Base-by-base conservation (phyloP, 192 early-diverging fungal genomes). In the Rhizoclosmatium sp. region DNA sequence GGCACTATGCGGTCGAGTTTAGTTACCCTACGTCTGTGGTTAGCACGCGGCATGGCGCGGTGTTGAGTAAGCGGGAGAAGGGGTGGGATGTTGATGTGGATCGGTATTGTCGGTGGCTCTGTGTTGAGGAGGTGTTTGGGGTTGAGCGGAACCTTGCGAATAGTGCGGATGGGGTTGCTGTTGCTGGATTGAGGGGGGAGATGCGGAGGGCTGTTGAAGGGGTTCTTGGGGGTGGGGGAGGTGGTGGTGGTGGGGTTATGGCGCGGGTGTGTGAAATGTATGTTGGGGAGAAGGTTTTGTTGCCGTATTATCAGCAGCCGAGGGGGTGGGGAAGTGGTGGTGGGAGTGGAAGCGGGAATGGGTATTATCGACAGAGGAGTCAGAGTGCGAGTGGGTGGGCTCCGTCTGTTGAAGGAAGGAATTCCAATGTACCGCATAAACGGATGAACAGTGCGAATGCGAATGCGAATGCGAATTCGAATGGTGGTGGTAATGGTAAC, bases 51-150 rank as follows among this genome's bases (percentile, higher is more conserved):
- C 89, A 93, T 46, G 97, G 96, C 2, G 82, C 90, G 47, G 89
- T 92, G 56, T 79, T 98, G 76, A 89, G 87, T 12, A 98, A 99
- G 83, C 83, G 79, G 40, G 89, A 92, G 59, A 97, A 96, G 82
- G 93, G 92, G 14, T 99, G 97, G 96, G 91, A 96, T 75, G 49
- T 70, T 3, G 93, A 91, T 16, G 78, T 91, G 2, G 91, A 90
- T 41, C 87, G 86, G 41, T 82, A 88, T 16, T 91, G 90, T 73
- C 87, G 88, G 47, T 81, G 93, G 60, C 85, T 99, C 23, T 96
- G 96, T 80, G 91, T 98, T 14, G 97, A 99, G 75, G 96, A 98
- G 83, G 96, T 96, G 4, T 95, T 99, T 76, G 91, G 95, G 75
- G 92, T 92, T 0, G 87, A 89, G 72, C 88, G 96, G 46, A 99